These are phyloP conservation scores for Pseudocercospora musae DNA, from an alignment of 2,329 filamentous ascomycete species.

Conservation along the genomic window DNA sequence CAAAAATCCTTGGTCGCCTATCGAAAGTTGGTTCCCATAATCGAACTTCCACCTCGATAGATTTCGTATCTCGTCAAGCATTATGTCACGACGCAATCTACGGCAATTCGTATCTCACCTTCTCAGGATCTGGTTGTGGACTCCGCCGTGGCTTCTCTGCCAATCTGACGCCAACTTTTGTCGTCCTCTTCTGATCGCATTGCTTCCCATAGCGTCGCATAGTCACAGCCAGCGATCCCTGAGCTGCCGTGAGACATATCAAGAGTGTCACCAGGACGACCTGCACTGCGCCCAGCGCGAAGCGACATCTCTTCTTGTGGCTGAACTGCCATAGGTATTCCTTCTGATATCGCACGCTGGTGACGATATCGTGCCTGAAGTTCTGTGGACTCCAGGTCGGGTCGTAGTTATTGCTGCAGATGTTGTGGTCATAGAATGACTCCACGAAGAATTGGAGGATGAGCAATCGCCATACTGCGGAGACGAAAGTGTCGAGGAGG, in stretches of 20 bases:
- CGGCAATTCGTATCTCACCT: constrained; percentile 4
- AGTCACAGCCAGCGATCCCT: constrained; percentile 22
- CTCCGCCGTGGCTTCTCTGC: constrained; percentile 10
- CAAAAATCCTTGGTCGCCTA: constrained; percentile 12
- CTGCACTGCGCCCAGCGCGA: constrained; percentile 23
- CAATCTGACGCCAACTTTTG: background rate
- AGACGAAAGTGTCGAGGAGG: constrained; percentile 28
- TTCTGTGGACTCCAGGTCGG: constrained; percentile 21
- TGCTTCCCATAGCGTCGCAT: constrained; percentile 20
- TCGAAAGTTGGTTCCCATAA: constrained; percentile 16
- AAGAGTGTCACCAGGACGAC: constrained; percentile 16
- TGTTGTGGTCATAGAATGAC: constrained; percentile 23
- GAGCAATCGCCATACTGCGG: constrained; percentile 24
- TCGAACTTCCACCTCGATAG: constrained; percentile 7
- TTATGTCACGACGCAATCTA: background rate
- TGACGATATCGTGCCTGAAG: constrained; percentile 23
- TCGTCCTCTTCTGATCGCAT: constrained; percentile 8
- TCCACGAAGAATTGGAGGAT: constrained; percentile 27
- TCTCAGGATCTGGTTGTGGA: constrained; percentile 19
- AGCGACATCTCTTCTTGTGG: constrained; percentile 20
- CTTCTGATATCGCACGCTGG: constrained; percentile 24
- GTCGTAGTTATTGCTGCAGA: constrained; percentile 23
- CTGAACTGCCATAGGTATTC: constrained; percentile 18
- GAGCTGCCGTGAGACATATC: constrained; percentile 18
- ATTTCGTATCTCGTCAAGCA: constrained; percentile 11